Percentiles rank a stretch among this genome's conserved stretches.
phyloP scores from a whole-genome alignment of 2,329 filamentous ascomycete species.

The Verticillium albo-atrum region DNA sequence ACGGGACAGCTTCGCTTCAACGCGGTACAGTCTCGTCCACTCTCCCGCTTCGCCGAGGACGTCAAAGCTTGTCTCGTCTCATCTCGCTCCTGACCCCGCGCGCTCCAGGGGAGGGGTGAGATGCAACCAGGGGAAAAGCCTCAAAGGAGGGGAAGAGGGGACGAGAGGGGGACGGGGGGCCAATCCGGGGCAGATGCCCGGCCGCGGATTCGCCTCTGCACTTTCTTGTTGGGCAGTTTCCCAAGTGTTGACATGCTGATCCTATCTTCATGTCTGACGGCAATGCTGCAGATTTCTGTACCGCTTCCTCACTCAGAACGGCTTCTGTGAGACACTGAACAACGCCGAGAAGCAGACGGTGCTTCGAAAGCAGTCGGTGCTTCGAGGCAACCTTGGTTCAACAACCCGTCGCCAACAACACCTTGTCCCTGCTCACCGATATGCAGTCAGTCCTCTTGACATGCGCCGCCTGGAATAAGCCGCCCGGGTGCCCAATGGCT shows the following conservation, averaged over 20 bases:
- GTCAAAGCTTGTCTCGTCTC: conserved; percentile 4
- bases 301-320: too few relatives aligned
- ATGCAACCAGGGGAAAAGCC: neutral
- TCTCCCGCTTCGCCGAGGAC: neutral
- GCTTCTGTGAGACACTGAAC: too few relatives aligned
- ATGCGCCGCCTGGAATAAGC: too few relatives aligned
- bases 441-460: too few relatives aligned
- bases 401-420: too few relatives aligned
- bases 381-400: too few relatives aligned
- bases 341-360: too few relatives aligned
- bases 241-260: neutral
- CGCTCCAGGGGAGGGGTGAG: neutral
- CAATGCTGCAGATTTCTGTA: too few relatives aligned
- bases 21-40: neutral
- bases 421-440: too few relatives aligned
- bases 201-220: neutral
- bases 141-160: neutral
- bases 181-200: neutral
- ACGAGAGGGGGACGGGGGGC: too few relatives aligned
- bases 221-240: neutral
- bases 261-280: neutral
- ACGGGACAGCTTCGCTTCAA: neutral
- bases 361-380: too few relatives aligned
- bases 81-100: neutral
- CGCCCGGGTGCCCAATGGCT: too few relatives aligned